Conservation (phyloP, 75 land plant species). For the Chamaecyparis obtusa region DNA sequence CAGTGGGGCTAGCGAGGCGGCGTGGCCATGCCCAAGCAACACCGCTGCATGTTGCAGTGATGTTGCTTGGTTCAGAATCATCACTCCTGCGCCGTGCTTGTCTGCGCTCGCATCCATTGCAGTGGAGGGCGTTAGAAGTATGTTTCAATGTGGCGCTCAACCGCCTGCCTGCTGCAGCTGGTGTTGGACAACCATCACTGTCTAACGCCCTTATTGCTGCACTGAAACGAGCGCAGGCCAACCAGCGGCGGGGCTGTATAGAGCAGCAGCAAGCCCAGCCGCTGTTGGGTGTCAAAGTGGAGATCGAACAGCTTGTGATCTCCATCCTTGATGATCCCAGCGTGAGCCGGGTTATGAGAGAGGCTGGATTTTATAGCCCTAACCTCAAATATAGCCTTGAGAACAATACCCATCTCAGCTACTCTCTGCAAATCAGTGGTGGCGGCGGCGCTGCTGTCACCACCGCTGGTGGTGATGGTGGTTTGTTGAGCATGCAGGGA, state of each 20-base stretch:
- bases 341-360: constrained; percentile 93
- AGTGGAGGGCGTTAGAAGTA: constrained; percentile 90
- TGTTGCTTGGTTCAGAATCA: constrained; percentile 55
- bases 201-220: constrained; percentile 95
- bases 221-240: constrained; percentile 92
- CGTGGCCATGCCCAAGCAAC: constrained; percentile 91
- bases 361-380: constrained; percentile 89
- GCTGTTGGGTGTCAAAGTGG: constrained; percentile 80
- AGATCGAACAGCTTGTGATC: constrained; percentile 92
- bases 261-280: constrained; percentile 87
- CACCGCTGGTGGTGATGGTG: no score
- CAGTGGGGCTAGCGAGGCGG: constrained; percentile 67
- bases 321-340: constrained; percentile 94
- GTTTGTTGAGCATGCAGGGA: not conserved
- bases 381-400: constrained; percentile 77
- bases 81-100: constrained; percentile 79
- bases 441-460: not conserved
- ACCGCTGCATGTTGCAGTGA: constrained; percentile 90
- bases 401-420: constrained; percentile 14
- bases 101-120: constrained; percentile 65
- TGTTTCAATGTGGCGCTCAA: constrained; percentile 97
- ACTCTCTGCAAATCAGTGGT: not conserved
- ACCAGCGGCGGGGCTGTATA: constrained; percentile 86
- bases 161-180: constrained; percentile 58
- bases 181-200: constrained; percentile 43